A percentile compares a stretch with the other conserved stretches of the same genome.
Evolutionary conservation across 2,329 filamentous ascomycete genomes (phyloP).

Genomic region (Apiospora marii): DNA sequence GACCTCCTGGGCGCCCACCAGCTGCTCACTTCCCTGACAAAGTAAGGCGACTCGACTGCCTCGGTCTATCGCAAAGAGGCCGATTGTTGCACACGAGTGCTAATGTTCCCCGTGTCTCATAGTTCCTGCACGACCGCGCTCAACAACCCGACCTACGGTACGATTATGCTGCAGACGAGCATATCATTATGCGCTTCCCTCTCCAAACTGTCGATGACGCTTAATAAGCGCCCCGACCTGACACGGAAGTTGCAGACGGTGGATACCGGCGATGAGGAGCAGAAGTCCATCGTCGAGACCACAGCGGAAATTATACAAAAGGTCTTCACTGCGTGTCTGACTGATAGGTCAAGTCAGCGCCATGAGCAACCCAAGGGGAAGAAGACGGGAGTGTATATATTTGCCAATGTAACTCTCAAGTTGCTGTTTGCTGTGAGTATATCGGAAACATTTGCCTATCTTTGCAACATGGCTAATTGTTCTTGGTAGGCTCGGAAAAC

Average conservation of each 20-base stretch:
- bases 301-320: slow-evolving; percentile 90
- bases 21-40: slow-evolving; percentile 75
- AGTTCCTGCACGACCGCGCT: slow-evolving; percentile 87
- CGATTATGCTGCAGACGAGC: slow-evolving; percentile 83
- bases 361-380: slow-evolving; percentile 80
- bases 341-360: slow-evolving; percentile 75
- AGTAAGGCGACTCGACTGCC: slow-evolving; percentile 62
- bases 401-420: slow-evolving; percentile 89
- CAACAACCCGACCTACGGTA: slow-evolving; percentile 79
- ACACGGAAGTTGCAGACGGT: slow-evolving; percentile 66
- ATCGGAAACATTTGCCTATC: neutral
- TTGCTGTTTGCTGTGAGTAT: slow-evolving; percentile 78
- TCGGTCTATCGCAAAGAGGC: neutral
- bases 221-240: slow-evolving; percentile 82
- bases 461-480: slow-evolving; percentile 6
- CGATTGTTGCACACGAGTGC: neutral
- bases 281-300: slow-evolving; percentile 83
- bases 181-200: slow-evolving; percentile 83
- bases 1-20: slow-evolving; percentile 80
- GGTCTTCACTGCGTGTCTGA: slow-evolving; percentile 89
- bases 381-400: slow-evolving; percentile 86
- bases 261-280: slow-evolving; percentile 70
- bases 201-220: slow-evolving; percentile 81
- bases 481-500: slow-evolving; percentile 74
- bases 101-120: neutral